These are phyloP conservation scores for Hypoxylon rickii DNA, from an alignment of 495 filamentous ascomycete species.

Conservation along the genomic window DNA sequence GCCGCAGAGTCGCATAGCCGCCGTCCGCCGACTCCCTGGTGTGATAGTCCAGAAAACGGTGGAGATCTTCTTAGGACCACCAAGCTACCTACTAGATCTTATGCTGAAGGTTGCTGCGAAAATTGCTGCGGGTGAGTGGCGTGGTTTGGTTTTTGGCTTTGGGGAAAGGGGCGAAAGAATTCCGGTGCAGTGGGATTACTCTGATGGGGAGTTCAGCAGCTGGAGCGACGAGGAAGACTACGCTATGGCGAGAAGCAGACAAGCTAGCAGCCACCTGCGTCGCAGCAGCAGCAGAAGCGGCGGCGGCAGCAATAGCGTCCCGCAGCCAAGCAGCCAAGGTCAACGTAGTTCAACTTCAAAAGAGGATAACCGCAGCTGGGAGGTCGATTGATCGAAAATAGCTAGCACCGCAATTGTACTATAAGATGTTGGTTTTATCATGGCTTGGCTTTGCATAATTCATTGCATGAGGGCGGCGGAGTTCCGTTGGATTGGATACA, in stretches of 20 bases:
- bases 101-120: slow-evolving; percentile 80
- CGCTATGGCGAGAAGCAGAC: slow-evolving; percentile 14
- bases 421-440: slow-evolving; percentile 16
- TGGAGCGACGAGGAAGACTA: slow-evolving; percentile 37
- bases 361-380: slow-evolving; percentile 38
- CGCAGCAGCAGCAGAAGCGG: too few species aligned
- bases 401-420: slow-evolving; percentile 14
- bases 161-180: slow-evolving; percentile 56
- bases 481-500: slow-evolving; percentile 7
- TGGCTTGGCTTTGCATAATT: slow-evolving; percentile 19
- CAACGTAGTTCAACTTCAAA: neutral
- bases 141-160: slow-evolving; percentile 53
- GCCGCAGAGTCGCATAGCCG: slow-evolving; percentile 39
- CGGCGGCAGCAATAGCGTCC: slow-evolving; percentile 21
- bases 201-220: slow-evolving; percentile 47
- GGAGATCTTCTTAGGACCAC: slow-evolving; percentile 74
- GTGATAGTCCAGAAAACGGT: slow-evolving; percentile 75
- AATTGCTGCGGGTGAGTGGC: slow-evolving; percentile 68
- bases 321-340: neutral
- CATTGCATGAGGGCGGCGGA: slow-evolving; percentile 11
- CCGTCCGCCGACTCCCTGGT: slow-evolving; percentile 61
- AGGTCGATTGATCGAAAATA: slow-evolving; percentile 39
- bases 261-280: too few species aligned
- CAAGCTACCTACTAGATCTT: slow-evolving; percentile 71
- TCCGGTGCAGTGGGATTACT: slow-evolving; percentile 60